Conservation (phyloP, 176 grass and related monocot species). For the Aegilops longissima region DNA sequence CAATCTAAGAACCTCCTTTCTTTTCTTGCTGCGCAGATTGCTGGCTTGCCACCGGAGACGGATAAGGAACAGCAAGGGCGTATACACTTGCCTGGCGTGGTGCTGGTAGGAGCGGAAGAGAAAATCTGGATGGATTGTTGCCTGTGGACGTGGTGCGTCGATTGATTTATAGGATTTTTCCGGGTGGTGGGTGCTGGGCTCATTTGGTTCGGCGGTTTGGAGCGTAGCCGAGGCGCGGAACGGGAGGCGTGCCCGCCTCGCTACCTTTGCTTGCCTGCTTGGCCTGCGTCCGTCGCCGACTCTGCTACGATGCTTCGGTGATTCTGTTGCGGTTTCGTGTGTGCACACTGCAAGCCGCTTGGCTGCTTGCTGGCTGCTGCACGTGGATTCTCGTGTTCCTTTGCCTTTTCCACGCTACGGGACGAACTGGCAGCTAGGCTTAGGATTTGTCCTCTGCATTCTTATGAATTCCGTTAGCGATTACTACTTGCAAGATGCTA, state of each 20-base stretch:
- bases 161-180: constrained; percentile 21
- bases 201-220: no score
- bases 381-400: not conserved
- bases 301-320: no score
- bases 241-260: no score
- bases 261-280: constrained; percentile 8
- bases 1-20: not conserved
- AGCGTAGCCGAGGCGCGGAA: no score
- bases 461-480: not conserved
- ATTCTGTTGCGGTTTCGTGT: no score
- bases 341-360: no score
- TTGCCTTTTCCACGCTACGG: not conserved
- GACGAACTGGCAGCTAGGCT: not conserved
- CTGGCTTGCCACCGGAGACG: not conserved
- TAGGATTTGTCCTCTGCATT: not conserved
- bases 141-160: not conserved
- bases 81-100: not conserved
- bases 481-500: no score
- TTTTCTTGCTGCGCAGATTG: not conserved
- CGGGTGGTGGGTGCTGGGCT: no score
- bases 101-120: no score
- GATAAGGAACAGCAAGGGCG: not conserved
- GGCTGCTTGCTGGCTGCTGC: no score
- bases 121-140: no score
- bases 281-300: not conserved